phyloP scores from a whole-genome alignment of 2,329 filamentous ascomycete species.

The Xylariaceae sp. region DNA sequence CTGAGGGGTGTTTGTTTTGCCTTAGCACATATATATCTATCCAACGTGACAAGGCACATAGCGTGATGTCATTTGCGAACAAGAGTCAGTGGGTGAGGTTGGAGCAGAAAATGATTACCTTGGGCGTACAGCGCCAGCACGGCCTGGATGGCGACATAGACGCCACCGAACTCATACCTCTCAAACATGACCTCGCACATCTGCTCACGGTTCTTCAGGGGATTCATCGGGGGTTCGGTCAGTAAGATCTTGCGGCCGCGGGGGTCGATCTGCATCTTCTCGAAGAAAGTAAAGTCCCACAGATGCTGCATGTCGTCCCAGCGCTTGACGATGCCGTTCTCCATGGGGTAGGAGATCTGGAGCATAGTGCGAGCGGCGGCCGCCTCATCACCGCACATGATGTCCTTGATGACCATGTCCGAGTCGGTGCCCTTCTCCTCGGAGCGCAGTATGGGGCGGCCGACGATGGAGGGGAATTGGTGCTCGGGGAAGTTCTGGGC shows the following conservation, averaged over 20 bases:
- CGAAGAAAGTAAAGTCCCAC: constrained; percentile 97
- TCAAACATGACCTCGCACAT: constrained; percentile 99
- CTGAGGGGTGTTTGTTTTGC: constrained; percentile 36
- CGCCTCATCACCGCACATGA: constrained; percentile 99
- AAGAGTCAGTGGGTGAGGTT: not conserved
- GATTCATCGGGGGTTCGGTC: constrained; percentile 97
- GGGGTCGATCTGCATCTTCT: constrained; percentile 93
- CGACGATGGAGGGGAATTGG: constrained; percentile 97
- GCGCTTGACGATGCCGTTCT: constrained; percentile 98
- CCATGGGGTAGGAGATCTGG: constrained; percentile 99
- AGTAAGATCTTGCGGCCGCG: constrained; percentile 93
- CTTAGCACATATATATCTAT: not conserved
- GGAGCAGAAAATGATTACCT: constrained; percentile 51
- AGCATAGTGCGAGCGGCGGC: constrained; percentile 94
- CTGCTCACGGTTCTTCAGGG: constrained; percentile 90
- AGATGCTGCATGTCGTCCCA: constrained; percentile 99
- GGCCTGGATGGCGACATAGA: constrained; percentile 97
- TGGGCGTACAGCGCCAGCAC: constrained; percentile 95
- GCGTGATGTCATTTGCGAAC: not conserved
- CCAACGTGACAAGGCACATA: too few relatives aligned
- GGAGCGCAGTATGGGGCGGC: constrained; percentile 92
- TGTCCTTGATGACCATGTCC: constrained; percentile 84
- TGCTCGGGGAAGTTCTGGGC: constrained; percentile 99
- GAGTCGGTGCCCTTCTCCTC: constrained; percentile 70
- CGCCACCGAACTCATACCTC: constrained; percentile 89